Evolutionary conservation across 495 filamentous ascomycete species (phyloP).

Genomic region (Aspergillus heteromorphus): DNA sequence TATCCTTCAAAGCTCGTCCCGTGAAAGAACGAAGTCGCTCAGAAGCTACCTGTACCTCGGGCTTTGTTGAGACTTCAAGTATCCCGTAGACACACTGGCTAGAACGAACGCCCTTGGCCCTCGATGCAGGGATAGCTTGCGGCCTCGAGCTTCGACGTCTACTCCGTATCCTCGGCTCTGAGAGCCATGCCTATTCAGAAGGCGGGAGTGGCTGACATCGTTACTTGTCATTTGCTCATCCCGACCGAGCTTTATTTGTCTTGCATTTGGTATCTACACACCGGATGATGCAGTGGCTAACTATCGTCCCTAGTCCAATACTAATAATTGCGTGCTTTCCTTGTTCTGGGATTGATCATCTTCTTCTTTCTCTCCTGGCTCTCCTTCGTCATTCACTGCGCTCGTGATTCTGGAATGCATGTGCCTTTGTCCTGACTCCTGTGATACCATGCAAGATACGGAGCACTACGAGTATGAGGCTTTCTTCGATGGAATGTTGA

Average conservation of each 20-base stretch:
- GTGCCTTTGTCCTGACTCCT: slow-evolving; percentile 1
- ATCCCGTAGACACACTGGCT: background rate
- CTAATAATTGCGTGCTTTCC: background rate
- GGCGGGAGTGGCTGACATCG: slow-evolving; percentile 13
- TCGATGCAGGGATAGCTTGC: too few relatives aligned
- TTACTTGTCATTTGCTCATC: slow-evolving; percentile 7
- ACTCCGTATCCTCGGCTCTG: background rate
- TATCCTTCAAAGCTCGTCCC: background rate
- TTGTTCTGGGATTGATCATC: slow-evolving; percentile 7
- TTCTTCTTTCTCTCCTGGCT: background rate
- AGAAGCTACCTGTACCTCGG: background rate
- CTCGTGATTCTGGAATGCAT: background rate
- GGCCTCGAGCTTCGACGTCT: background rate
- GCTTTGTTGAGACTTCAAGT: background rate
- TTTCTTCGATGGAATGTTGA: background rate
- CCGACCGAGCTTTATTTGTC: background rate
- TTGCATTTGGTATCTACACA: background rate
- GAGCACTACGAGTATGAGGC: background rate
- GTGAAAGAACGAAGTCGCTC: background rate
- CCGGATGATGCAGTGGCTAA: background rate
- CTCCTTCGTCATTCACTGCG: too few relatives aligned
- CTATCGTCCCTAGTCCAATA: background rate
- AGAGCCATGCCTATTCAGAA: background rate
- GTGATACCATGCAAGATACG: background rate
- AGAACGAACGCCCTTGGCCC: background rate